Percentiles rank a stretch among this genome's conserved stretches.
These are phyloP conservation scores for Nemophila menziesii DNA, from an alignment of 257 asterid species.

Conservation along the genomic window DNA sequence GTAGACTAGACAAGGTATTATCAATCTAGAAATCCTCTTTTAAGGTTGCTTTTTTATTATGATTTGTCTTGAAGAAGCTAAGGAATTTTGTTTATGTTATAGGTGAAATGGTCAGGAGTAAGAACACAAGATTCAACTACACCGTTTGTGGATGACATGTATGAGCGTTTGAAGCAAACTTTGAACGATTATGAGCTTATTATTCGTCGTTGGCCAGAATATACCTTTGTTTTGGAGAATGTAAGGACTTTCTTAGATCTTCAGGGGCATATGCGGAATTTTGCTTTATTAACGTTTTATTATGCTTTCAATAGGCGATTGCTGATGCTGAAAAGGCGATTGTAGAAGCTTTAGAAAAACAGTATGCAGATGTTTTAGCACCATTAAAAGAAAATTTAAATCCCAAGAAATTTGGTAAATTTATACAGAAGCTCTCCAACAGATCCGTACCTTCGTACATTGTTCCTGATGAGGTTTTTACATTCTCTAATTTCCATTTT, in stretches of 20 bases:
- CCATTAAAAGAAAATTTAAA: conserved; percentile 33
- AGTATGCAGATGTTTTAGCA: conserved; percentile 41
- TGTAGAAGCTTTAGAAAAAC: conserved; percentile 39
- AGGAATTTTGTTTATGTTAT: conserved; percentile 6
- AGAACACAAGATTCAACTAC: conserved; percentile 40
- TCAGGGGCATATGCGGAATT: not conserved
- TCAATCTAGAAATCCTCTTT: not conserved
- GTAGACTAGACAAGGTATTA: conserved; percentile 38
- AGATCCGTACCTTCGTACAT: conserved; percentile 28
- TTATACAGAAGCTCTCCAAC: conserved; percentile 38
- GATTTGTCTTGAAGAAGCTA: not conserved
- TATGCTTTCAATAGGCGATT: conserved; percentile 24
- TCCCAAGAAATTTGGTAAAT: conserved; percentile 38
- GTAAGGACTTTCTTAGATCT: conserved; percentile 10
- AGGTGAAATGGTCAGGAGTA: conserved; percentile 49
- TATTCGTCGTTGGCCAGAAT: conserved; percentile 48
- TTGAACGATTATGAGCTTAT: conserved; percentile 40
- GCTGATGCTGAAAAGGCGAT: conserved; percentile 47
- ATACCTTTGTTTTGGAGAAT: conserved; percentile 35
- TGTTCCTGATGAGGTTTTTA: conserved; percentile 32
- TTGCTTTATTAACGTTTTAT: too few relatives aligned
- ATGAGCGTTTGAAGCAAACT: conserved; percentile 33
- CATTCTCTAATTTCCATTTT: not conserved
- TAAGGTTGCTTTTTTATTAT: not conserved
- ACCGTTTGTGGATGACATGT: conserved; percentile 45